These are phyloP conservation scores for Glycyrrhiza uralensis DNA, from an alignment of 306 rosid species.

Conservation along the genomic window DNA sequence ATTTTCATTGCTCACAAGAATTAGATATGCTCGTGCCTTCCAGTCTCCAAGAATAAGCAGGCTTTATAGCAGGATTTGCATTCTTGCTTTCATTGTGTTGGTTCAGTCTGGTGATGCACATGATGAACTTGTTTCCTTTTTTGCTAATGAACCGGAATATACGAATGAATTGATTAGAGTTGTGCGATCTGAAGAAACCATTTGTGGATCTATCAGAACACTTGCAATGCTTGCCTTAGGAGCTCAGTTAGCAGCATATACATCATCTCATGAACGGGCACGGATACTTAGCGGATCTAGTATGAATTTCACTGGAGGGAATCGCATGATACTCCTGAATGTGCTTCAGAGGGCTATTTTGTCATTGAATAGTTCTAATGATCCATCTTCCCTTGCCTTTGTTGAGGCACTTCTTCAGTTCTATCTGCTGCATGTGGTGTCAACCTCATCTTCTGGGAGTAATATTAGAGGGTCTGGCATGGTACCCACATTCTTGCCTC, in stretches of 20 bases:
- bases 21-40: conserved; percentile 90
- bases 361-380: conserved; percentile 72
- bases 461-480: conserved; percentile 92
- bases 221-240: conserved; percentile 98
- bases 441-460: conserved; percentile 90
- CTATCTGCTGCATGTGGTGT: conserved; percentile 91
- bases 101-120: conserved; percentile 95
- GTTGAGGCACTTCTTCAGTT: conserved; percentile 98
- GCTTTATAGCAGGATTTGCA: conserved; percentile 82
- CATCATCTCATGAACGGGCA: conserved; percentile 93
- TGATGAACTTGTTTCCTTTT: conserved; percentile 87
- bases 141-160: conserved; percentile 93
- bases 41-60: conserved; percentile 78
- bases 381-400: conserved; percentile 87
- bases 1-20: conserved; percentile 79
- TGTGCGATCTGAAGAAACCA: conserved; percentile 84
- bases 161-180: conserved; percentile 87
- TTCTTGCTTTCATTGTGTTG: conserved; percentile 88
- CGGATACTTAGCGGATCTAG: conserved; percentile 90
- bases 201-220: conserved; percentile 84
- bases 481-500: conserved; percentile 98
- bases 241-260: conserved; percentile 94
- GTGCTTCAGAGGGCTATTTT: conserved; percentile 91
- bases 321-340: conserved; percentile 88
- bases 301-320: conserved; percentile 89